A percentile compares a stretch with the other conserved stretches of the same genome.
Evolutionary conservation across 179 eudicot species (phyloP).

Genomic region (Camellia oleifera): DNA sequence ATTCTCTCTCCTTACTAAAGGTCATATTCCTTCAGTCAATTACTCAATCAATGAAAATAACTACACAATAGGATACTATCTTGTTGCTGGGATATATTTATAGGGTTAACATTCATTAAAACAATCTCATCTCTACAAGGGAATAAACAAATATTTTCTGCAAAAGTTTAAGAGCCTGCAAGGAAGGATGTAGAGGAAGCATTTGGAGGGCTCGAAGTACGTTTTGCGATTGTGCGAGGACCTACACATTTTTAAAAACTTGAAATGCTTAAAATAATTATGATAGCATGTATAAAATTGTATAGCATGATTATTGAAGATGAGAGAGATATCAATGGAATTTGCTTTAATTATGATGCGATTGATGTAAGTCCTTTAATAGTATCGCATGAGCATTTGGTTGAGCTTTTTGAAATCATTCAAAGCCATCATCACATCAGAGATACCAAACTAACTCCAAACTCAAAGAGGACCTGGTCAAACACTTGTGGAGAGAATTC

Average conservation of each 20-base stretch:
- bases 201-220: conserved; percentile 13
- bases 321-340: not conserved
- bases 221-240: conserved; percentile 1
- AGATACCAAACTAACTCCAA: not conserved
- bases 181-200: too few species aligned
- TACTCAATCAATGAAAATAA: too few species aligned
- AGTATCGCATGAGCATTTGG: not conserved
- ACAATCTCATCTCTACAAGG: too few species aligned
- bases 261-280: not conserved
- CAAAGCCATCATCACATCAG: not conserved
- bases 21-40: too few species aligned
- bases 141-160: too few species aligned
- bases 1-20: too few species aligned
- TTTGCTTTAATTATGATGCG: not conserved
- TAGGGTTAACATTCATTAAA: too few species aligned
- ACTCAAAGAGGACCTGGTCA: not conserved
- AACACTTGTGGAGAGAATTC: not conserved
- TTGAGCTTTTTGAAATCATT: not conserved
- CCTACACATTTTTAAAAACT: not conserved
- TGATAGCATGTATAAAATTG: not conserved
- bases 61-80: too few species aligned
- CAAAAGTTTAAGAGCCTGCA: too few species aligned
- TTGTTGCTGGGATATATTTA: too few species aligned
- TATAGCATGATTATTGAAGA: not conserved
- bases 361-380: not conserved